Evolutionary conservation across 2,329 filamentous ascomycete species (phyloP), one percentile per base, ranked within the genome.

Genomic region (Penicillium olsonii): DNA sequence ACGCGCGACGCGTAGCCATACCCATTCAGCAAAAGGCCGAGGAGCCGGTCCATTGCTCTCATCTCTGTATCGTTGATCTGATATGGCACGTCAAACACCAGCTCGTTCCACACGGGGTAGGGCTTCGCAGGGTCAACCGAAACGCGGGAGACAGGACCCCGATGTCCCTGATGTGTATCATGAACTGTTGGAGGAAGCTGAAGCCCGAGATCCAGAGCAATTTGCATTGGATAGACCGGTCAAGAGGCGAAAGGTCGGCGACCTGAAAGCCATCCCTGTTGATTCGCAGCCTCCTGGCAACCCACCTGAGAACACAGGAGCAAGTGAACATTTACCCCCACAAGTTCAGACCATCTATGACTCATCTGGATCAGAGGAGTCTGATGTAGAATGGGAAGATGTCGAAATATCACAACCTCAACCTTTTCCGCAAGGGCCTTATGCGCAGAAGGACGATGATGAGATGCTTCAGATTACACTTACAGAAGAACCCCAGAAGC

Each of bases 361-460:
- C 33, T 68, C 65, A 11, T 55, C 61, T 65, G 74, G 80, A 26
- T 78, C 78, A 12, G 81, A 82, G 52, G 80, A 80, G n/a, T 82
- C 81, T 44, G 82, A 85, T 44, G 70, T 81, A 51, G 83, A 84
- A 39, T 87, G 84, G 77, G 84, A 87, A 67, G 83, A 84, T 55
- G 75, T 84, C 38, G 75, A 78, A 46, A 65, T 80, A 15, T 67
- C 73, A 45, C 61, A 66, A 52, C 11, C 65, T 54, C 59, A 52
- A 59, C 50, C 50, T 42, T 43, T 42, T 14, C 15, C 29, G n/a
- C 33, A 22, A 20, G 31, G 11, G 10, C 10, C 22, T 45, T 55
- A 45, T 11, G 26, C 18, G 8, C 40, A 51, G 19, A 48, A 42
- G 19, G 46, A 38, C 4, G 53, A 56, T 7, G 61, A 68, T 17